phyloP scores from a whole-genome alignment of 768 basidiomycete species.

The Sporobolomyces pararoseus region DNA sequence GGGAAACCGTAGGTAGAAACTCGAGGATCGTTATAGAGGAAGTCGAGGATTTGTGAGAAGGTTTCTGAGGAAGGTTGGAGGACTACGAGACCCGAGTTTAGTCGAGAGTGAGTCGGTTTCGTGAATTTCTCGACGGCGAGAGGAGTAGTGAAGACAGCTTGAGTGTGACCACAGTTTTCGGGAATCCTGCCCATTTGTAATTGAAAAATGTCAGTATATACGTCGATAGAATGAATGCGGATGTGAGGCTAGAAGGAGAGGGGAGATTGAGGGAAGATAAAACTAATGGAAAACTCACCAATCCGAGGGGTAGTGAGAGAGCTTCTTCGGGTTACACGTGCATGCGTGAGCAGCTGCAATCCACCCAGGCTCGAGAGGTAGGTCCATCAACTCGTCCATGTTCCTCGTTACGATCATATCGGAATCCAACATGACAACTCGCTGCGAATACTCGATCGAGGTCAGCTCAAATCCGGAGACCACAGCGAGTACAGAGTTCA shows the following conservation, averaged over 20 bases:
- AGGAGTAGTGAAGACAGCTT: conserved; percentile 52
- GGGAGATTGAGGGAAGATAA: not conserved
- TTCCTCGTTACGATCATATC: conserved; percentile 81
- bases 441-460: conserved; percentile 33
- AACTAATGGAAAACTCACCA: conserved; percentile 57
- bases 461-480: not conserved
- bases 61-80: conserved; percentile 67
- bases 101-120: conserved; percentile 71
- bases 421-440: conserved; percentile 71
- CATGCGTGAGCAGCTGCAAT: conserved; percentile 89
- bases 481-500: not conserved
- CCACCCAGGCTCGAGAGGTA: conserved; percentile 60
- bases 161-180: conserved; percentile 80
- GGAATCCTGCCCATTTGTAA: no score
- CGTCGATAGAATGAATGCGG: conserved; percentile 1
- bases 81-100: conserved; percentile 87
- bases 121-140: conserved; percentile 52
- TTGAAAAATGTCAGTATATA: no score
- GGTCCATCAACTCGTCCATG: conserved; percentile 65
- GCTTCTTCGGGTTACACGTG: conserved; percentile 83
- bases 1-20: conserved; percentile 67
- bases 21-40: conserved; percentile 59
- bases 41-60: conserved; percentile 57
- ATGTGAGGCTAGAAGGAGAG: not conserved
- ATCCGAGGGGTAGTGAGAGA: conserved; percentile 80